Evolutionary conservation across 192 early-diverging fungal genomes (phyloP).

Genomic region (Linderina pennispora): DNA sequence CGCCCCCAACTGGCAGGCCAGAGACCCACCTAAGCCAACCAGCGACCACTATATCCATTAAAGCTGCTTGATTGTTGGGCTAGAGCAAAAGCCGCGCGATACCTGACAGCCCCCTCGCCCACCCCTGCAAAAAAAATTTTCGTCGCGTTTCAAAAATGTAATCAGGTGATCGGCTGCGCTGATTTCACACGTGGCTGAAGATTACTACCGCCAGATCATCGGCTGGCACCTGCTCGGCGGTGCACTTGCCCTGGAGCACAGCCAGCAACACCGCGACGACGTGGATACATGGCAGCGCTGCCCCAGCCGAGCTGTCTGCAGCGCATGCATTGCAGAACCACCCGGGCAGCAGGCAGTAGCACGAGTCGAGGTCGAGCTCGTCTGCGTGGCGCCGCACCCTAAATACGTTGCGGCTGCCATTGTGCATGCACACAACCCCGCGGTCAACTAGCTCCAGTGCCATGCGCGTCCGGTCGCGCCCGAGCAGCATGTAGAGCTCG

Average conservation of each 20-base stretch:
- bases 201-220: slow-evolving; percentile 24
- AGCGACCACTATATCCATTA: background rate
- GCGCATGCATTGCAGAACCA: slow-evolving; percentile 28
- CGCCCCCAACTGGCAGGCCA: too few species aligned
- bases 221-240: slow-evolving; percentile 16
- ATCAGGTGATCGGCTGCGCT: slow-evolving; percentile 5
- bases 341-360: slow-evolving; percentile 43
- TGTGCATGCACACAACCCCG: slow-evolving; percentile 33
- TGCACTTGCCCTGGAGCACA: slow-evolving; percentile 25
- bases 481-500: slow-evolving; percentile 30
- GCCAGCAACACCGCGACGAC: slow-evolving; percentile 32
- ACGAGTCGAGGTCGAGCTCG: slow-evolving; percentile 6
- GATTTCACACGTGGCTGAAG: slow-evolving; percentile 11
- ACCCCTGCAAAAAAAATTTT: slow-evolving; percentile 25
- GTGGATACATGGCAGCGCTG: slow-evolving; percentile 28
- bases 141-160: slow-evolving; percentile 7
- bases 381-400: slow-evolving; percentile 6
- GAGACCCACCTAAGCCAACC: too few species aligned
- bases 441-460: slow-evolving; percentile 34
- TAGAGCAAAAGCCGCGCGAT: slow-evolving; percentile 5
- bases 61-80: background rate
- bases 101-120: too few species aligned
- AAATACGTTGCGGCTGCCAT: slow-evolving; percentile 25
- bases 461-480: slow-evolving; percentile 15
- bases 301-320: slow-evolving; percentile 1